phyloP scores from a whole-genome alignment of 106 monocot genomes.

The Triglochin maritima region DNA sequence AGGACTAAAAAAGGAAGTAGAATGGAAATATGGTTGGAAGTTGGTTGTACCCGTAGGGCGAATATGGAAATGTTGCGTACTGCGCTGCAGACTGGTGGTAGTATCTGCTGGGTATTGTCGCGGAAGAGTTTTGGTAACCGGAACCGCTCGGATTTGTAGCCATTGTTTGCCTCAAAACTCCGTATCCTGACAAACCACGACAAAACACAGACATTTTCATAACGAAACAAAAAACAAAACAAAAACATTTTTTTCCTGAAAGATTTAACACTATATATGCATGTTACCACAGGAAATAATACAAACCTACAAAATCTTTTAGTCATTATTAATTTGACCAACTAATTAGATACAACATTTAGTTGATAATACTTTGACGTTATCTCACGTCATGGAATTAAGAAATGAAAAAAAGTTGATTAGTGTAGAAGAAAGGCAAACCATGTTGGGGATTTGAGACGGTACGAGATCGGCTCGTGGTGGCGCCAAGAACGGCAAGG shows the following conservation, averaged over 20 bases:
- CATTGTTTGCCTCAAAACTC: conserved; percentile 20
- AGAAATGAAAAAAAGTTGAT: not conserved
- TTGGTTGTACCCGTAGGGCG: conserved; percentile 32
- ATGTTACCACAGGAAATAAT: no score
- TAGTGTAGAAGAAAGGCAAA: not conserved
- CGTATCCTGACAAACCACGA: not conserved
- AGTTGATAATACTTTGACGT: no score
- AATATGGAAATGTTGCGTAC: conserved; percentile 32
- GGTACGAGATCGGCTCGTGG: conserved; percentile 8
- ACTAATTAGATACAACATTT: no score
- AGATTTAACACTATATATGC: not conserved
- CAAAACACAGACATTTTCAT: not conserved
- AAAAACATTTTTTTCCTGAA: not conserved
- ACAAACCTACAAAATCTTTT: no score
- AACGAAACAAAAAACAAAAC: not conserved
- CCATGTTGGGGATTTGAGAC: conserved; percentile 19
- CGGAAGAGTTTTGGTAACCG: conserved; percentile 22
- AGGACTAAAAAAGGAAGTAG: not conserved
- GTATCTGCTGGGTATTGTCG: conserved; percentile 15
- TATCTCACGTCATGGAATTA: no score
- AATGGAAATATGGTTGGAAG: not conserved
- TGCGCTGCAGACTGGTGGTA: conserved; percentile 36
- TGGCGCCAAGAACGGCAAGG: conserved; percentile 45
- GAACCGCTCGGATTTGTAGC: conserved; percentile 8
- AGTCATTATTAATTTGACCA: no score